Conservation (phyloP, 2,329 filamentous ascomycete genomes). For the Pseudopithomyces chartarum region DNA sequence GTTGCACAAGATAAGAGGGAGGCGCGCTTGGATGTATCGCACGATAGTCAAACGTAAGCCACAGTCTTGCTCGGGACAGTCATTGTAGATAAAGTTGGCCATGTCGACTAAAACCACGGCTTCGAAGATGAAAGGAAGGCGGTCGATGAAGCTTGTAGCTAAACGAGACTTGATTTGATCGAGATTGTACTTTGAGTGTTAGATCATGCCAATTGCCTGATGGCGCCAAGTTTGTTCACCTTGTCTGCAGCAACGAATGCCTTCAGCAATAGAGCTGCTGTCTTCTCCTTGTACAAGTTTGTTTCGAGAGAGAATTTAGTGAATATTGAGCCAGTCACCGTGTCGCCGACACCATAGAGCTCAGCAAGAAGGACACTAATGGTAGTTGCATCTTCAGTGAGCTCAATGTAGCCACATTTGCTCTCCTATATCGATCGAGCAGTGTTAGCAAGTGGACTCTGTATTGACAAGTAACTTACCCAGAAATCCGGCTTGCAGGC, state of each 20-base stretch:
- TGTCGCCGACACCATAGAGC: conserved; percentile 24
- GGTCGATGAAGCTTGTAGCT: conserved; percentile 23
- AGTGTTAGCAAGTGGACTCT: background rate
- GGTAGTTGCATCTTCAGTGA: conserved; percentile 21
- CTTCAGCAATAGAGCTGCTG: conserved; percentile 15
- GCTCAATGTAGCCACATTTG: conserved; percentile 7
- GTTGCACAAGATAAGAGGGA: background rate
- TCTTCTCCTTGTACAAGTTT: conserved; percentile 18
- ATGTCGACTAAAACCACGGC: conserved; percentile 19
- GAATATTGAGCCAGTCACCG: conserved; percentile 24
- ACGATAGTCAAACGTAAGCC: conserved; percentile 23
- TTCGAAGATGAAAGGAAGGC: conserved; percentile 22
- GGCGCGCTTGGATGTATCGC: conserved; percentile 11
- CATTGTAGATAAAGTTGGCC: conserved; percentile 14
- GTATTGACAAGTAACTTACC: conserved; percentile 3
- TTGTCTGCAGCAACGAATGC: conserved; percentile 31
- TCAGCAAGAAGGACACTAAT: conserved; percentile 21
- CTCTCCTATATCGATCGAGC: conserved; percentile 16
- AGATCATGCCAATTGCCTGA: background rate
- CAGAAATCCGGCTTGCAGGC: conserved; percentile 21
- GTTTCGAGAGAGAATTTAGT: conserved; percentile 20
- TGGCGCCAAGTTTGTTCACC: conserved; percentile 3
- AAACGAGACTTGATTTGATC: conserved; percentile 20
- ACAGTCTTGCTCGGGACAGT: conserved; percentile 11
- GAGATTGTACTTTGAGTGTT: conserved; percentile 27